phyloP scores from a whole-genome alignment of 768 basidiomycete species.

The Lanmaoa rubissima region DNA sequence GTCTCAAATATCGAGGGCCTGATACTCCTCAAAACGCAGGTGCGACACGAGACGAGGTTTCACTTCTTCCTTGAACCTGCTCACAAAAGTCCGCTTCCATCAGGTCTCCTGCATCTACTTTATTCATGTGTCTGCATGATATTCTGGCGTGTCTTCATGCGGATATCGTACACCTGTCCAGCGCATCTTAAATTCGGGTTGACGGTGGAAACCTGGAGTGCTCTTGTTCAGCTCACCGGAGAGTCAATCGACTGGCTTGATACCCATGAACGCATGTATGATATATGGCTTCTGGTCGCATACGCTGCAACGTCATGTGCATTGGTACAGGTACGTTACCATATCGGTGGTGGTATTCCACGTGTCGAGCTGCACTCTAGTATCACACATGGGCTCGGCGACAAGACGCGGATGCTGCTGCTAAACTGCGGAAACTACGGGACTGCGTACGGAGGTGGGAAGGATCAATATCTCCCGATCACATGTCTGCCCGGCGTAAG shows the following conservation, averaged over 20 bases:
- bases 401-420: slow-evolving; percentile 70
- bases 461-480: slow-evolving; percentile 80
- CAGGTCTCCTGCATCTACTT: slow-evolving; percentile 84
- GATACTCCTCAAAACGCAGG: slow-evolving; percentile 66
- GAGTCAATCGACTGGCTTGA: slow-evolving; percentile 91
- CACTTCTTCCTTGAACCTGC: neutral
- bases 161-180: slow-evolving; percentile 91
- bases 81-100: neutral
- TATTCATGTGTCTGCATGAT: slow-evolving; percentile 93
- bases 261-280: slow-evolving; percentile 74
- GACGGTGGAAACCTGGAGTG: slow-evolving; percentile 77
- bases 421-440: slow-evolving; percentile 72
- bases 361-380: slow-evolving; percentile 38
- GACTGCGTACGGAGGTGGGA: slow-evolving; percentile 91
- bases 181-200: slow-evolving; percentile 84
- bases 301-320: slow-evolving; percentile 89
- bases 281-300: slow-evolving; percentile 83
- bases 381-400: slow-evolving; percentile 93
- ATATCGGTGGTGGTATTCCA: neutral
- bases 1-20: slow-evolving; percentile 63
- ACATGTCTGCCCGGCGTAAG: slow-evolving; percentile 94
- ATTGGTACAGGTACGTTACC: slow-evolving; percentile 72
- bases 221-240: slow-evolving; percentile 67
- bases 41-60: slow-evolving; percentile 34
- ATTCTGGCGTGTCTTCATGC: slow-evolving; percentile 98